Evolutionary conservation across 192 early-diverging fungal genomes (phyloP).

Genomic region (Coemansia sp.): DNA sequence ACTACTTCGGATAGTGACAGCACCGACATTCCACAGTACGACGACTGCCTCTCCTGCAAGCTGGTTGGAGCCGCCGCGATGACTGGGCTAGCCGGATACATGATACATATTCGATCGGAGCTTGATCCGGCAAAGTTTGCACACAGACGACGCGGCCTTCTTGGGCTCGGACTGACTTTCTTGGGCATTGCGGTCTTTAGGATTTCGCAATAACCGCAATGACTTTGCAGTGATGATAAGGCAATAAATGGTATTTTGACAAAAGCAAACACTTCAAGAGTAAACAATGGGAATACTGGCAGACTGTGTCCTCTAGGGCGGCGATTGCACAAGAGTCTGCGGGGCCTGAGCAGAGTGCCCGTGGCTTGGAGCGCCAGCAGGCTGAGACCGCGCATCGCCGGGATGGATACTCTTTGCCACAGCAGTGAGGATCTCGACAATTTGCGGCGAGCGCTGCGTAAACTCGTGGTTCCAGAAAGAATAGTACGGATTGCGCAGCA

Average conservation of each 20-base stretch:
- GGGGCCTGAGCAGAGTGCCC: neutral
- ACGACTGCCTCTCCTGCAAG: slow-evolving; percentile 44
- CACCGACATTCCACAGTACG: slow-evolving; percentile 1
- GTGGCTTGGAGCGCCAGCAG: neutral
- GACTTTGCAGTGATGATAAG: neutral
- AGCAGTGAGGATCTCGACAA: slow-evolving; percentile 48
- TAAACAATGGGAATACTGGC: neutral
- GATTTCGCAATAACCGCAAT: neutral
- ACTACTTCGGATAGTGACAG: neutral
- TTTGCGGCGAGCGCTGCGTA: slow-evolving; percentile 47
- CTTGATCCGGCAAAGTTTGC: slow-evolving; percentile 29
- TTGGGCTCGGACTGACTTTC: slow-evolving; percentile 26
- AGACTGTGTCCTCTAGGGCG: neutral
- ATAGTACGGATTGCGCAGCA: slow-evolving; percentile 86
- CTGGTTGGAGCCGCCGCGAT: slow-evolving; percentile 32
- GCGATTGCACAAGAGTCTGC: slow-evolving; percentile 9
- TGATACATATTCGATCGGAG: slow-evolving; percentile 11
- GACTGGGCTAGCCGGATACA: slow-evolving; percentile 24
- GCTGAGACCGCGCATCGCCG: slow-evolving; percentile 9
- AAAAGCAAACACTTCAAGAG: neutral
- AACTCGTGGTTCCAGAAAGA: slow-evolving; percentile 70
- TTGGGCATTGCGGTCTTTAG: slow-evolving; percentile 9
- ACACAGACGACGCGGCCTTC: slow-evolving; percentile 23
- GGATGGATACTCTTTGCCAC: slow-evolving; percentile 52
- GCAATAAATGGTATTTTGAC: neutral